phyloP scores from a whole-genome alignment of 441 rosid genomes.

The Jatropha podagrica region DNA sequence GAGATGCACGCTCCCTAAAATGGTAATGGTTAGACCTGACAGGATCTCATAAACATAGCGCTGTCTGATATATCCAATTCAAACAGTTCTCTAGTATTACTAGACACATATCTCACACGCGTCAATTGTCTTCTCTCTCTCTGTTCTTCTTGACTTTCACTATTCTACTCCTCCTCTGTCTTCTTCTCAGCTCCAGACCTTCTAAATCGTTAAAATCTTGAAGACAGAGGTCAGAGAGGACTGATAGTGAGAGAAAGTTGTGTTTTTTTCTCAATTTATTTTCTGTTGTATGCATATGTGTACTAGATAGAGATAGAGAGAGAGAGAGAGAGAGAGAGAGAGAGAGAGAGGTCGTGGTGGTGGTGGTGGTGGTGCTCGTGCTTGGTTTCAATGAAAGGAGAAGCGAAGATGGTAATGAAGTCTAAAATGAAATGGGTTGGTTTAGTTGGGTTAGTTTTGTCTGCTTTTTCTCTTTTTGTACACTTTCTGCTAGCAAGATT shows the following conservation, averaged over 20 bases:
- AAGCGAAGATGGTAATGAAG: constrained; percentile 67
- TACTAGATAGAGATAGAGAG: neutral
- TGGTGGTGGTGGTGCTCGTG: neutral
- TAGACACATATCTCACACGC: constrained; percentile 8
- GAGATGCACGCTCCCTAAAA: constrained; percentile 7
- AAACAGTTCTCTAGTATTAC: neutral
- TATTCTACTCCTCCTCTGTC: neutral
- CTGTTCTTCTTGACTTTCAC: constrained; percentile 17
- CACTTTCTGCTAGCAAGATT: constrained; percentile 90
- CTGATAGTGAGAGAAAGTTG: neutral
- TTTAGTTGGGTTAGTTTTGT: constrained; percentile 72
- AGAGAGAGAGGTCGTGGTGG: too few relatives aligned
- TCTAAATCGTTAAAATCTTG: neutral
- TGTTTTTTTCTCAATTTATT: neutral
- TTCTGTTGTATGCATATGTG: neutral
- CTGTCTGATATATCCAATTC: constrained; percentile 29
- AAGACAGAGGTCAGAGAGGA: neutral
- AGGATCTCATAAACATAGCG: neutral
- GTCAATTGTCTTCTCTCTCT: constrained; percentile 9
- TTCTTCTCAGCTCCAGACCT: constrained; percentile 17
- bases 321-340: constrained; percentile 6
- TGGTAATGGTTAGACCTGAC: constrained; percentile 19
- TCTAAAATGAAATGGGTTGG: constrained; percentile 93
- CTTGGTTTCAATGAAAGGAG: constrained; percentile 55
- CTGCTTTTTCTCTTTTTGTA: constrained; percentile 67